Conservation (phyloP, 352 stramenopile species). For the Phytopythium helicoides region DNA sequence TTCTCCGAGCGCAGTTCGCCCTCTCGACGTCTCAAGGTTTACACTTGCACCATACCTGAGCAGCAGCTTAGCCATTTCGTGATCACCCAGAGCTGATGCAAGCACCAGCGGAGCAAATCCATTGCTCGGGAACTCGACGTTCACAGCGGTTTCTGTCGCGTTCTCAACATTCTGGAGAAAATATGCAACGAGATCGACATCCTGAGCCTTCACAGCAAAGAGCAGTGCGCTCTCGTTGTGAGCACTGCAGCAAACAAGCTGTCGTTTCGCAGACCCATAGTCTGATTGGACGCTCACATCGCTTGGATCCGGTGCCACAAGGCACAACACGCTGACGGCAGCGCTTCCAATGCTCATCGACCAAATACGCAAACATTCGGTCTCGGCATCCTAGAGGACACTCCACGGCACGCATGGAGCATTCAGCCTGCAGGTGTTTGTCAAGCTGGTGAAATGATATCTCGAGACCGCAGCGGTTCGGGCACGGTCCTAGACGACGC, state of each 20-base stretch:
- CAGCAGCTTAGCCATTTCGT: constrained; percentile 49
- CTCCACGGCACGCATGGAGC: constrained; percentile 51
- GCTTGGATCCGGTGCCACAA: constrained; percentile 49
- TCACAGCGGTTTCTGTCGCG: constrained; percentile 19
- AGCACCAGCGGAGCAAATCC: constrained; percentile 63
- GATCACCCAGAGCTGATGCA: constrained; percentile 39
- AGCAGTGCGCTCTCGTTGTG: constrained; percentile 57
- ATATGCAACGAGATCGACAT: constrained; percentile 63
- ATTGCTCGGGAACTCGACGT: constrained; percentile 58
- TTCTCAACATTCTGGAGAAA: constrained; percentile 50
- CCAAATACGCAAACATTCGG: constrained; percentile 55
- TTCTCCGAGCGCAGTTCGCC: constrained; percentile 61
- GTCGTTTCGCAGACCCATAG: constrained; percentile 44
- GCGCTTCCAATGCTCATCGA: constrained; percentile 52
- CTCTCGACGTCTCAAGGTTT: constrained; percentile 64
- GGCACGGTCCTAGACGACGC: constrained; percentile 44
- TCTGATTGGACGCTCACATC: constrained; percentile 54
- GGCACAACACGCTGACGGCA: constrained; percentile 62
- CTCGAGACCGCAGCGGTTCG: constrained; percentile 50
- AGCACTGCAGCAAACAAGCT: constrained; percentile 43
- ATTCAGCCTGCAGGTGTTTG: constrained; percentile 43
- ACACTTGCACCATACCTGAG: constrained; percentile 67
- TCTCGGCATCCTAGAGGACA: constrained; percentile 62
- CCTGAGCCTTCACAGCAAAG: constrained; percentile 55
- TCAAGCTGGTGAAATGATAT: constrained; percentile 29